A percentile compares a stretch with the other conserved stretches of the same genome.
Evolutionary conservation across 805 yeast species (phyloP).

Genomic region (Pichia cabralensis): DNA sequence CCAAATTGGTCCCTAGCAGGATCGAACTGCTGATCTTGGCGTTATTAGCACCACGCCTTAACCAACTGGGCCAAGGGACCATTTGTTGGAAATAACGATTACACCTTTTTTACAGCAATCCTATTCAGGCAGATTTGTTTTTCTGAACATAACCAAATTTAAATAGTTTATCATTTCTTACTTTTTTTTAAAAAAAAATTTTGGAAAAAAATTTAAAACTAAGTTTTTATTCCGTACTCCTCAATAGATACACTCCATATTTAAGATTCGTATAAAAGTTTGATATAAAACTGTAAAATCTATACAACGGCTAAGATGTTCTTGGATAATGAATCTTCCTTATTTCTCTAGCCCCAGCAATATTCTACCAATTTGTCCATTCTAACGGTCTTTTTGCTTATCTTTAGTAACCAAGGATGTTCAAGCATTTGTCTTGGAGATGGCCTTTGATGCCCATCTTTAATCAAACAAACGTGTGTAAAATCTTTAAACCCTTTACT

Average conservation of each 20-base stretch:
- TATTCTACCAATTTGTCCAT: constrained; percentile 79
- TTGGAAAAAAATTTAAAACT: too few species aligned
- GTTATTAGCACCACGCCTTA: constrained; percentile 37
- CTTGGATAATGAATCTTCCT: too few species aligned
- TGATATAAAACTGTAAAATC: too few species aligned
- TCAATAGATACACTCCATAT: too few species aligned
- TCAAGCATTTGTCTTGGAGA: constrained; percentile 86
- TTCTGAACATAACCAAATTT: too few species aligned
- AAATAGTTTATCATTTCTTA: too few species aligned
- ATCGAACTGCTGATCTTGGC: constrained; percentile 75
- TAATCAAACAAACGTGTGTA: constrained; percentile 68
- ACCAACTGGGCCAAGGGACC: constrained; percentile 37
- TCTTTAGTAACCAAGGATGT: constrained; percentile 90
- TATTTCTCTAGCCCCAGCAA: constrained; percentile 54
- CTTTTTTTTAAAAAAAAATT: too few species aligned
- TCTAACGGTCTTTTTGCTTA: constrained; percentile 57
- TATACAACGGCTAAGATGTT: too few species aligned
- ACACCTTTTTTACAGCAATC: too few species aligned
- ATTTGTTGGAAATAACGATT: neutral
- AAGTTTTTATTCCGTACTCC: too few species aligned
- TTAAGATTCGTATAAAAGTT: too few species aligned
- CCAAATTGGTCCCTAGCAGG: constrained; percentile 74
- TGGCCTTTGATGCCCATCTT: constrained; percentile 73
- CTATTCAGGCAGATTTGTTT: too few species aligned
- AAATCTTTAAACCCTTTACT: constrained; percentile 74